These are phyloP conservation scores for Pestalotiopsis sp. DNA, from an alignment of 2,329 filamentous ascomycete genomes.

Conservation along the genomic window DNA sequence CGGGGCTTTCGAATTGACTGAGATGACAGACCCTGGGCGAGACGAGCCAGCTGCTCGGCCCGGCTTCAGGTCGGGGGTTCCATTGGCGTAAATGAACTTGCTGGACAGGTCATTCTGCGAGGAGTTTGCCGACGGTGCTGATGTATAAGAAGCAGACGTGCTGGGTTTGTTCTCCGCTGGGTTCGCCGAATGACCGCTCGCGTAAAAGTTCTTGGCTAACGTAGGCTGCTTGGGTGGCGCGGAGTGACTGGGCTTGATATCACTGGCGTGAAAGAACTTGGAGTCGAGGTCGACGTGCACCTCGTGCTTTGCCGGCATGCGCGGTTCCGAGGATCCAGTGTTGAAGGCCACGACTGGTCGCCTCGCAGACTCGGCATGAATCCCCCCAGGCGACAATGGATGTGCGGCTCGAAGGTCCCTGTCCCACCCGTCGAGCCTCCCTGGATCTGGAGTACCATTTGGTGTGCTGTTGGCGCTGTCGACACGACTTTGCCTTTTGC, in stretches of 20 bases:
- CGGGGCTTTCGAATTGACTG: slow-evolving; percentile 45
- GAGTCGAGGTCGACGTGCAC: slow-evolving; percentile 42
- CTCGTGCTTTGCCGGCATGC: slow-evolving; percentile 30
- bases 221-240: slow-evolving; percentile 24
- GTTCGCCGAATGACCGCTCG: slow-evolving; percentile 45
- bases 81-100: slow-evolving; percentile 80
- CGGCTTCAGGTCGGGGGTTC: slow-evolving; percentile 51
- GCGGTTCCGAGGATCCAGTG: slow-evolving; percentile 37
- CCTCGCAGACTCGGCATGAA: slow-evolving; percentile 32
- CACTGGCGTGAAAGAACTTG: slow-evolving; percentile 93
- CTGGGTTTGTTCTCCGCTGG: slow-evolving; percentile 41
- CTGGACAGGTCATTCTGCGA: slow-evolving; percentile 45
- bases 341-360: slow-evolving; percentile 42
- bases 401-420: slow-evolving; percentile 30
- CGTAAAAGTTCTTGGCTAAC: slow-evolving; percentile 50
- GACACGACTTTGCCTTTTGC: slow-evolving; percentile 70
- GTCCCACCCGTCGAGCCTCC: slow-evolving; percentile 49
- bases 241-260: slow-evolving; percentile 57
- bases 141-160: slow-evolving; percentile 35
- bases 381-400: slow-evolving; percentile 35
- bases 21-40: slow-evolving; percentile 49
- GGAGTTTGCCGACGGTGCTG: slow-evolving; percentile 33
- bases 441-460: slow-evolving; percentile 57
- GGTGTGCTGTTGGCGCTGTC: slow-evolving; percentile 72
- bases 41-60: slow-evolving; percentile 37